A percentile compares a stretch with the other conserved stretches of the same genome.
phyloP scores from a whole-genome alignment of 1,284 basidiomycete genomes.

The Tylopilus sp. region DNA sequence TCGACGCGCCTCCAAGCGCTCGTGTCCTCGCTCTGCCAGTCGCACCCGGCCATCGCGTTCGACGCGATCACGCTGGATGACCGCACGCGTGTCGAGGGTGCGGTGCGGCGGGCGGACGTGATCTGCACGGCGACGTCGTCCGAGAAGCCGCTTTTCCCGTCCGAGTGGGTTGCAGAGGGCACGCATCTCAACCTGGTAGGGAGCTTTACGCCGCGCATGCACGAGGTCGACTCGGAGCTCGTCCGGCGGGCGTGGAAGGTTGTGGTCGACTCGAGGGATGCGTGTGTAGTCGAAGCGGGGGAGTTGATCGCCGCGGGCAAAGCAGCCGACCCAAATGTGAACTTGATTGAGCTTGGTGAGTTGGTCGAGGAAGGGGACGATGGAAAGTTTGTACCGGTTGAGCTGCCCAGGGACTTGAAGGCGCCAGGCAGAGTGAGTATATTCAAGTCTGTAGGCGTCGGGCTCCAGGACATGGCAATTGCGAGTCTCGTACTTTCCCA shows the following conservation, averaged over 20 bases:
- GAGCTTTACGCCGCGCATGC: slow-evolving; percentile 84
- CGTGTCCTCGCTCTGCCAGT: slow-evolving; percentile 46
- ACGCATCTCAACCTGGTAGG: slow-evolving; percentile 81
- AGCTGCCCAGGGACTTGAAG: slow-evolving; percentile 43
- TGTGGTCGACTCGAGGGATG: slow-evolving; percentile 75
- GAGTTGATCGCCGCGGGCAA: slow-evolving; percentile 69
- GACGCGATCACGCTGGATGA: slow-evolving; percentile 28
- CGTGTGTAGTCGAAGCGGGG: slow-evolving; percentile 76
- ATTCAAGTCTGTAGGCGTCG: slow-evolving; percentile 80
- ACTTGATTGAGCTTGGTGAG: slow-evolving; percentile 68
- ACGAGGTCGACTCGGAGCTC: slow-evolving; percentile 69
- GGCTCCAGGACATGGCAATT: slow-evolving; percentile 78
- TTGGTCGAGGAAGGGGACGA: slow-evolving; percentile 48
- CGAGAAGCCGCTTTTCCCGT: slow-evolving; percentile 71
- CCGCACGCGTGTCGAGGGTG: slow-evolving; percentile 23
- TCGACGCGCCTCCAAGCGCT: slow-evolving; percentile 61
- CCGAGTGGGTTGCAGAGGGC: slow-evolving; percentile 62
- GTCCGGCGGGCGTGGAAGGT: slow-evolving; percentile 59
- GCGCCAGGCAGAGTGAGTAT: slow-evolving; percentile 60
- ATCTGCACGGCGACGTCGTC: slow-evolving; percentile 83
- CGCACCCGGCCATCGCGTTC: slow-evolving; percentile 53
- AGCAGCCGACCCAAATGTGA: slow-evolving; percentile 46
- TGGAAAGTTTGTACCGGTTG: slow-evolving; percentile 26
- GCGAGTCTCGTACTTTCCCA: slow-evolving; percentile 54
- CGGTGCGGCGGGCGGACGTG: slow-evolving; percentile 56